Evolutionary conservation across 345 rosid genomes (phyloP), one percentile per base, ranked within the genome.

Genomic region (Lenwebbia sp.): DNA sequence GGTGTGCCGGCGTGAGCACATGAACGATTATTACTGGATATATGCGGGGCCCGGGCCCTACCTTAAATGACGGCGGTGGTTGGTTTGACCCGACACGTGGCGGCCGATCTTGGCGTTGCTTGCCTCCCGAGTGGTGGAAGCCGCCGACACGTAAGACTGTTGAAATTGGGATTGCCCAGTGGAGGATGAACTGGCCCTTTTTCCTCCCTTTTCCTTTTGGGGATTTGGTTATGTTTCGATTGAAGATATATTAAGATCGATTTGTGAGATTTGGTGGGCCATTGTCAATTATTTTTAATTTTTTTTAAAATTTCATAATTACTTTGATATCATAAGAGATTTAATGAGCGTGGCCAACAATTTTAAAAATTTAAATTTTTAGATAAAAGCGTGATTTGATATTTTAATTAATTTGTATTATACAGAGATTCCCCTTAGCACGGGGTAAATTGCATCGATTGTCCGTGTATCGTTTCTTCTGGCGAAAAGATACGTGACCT

Each of bases 21-120:
- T 15, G 54, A 53, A 17, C 6, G 78, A 8, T 10, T 22, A 6
- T 19, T 0, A 41, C 26, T 37, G 81, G 81, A 70, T 70, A 70
- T 70, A 37, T 70, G n/a, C n/a, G 60, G 81, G 81, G 47, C 47
- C 81, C 26, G 1, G 2, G 25, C 54, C 84, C 30, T 86, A 51
- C 51, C 83, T 81, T 54, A 78, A 88, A 86, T 50, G 91, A 87
- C 92, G 90, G 89, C 91, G 91, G 89, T 50, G 1, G 88, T 49
- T 57, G 85, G 74, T 37, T 11, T 57, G 65, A 14, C 26, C 26
- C 14, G 86, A 85, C 85, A 89, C 87, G 92, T 91, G 94, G 87
- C 87, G 22, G 7, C 2, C 28, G 89, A 87, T 90, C 86, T 30
- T 40, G 83, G 5, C 26, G 86, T 88, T 37, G 86, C 82, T 60